These are phyloP conservation scores for Scedosporium aurantiacum DNA, from an alignment of 2,329 filamentous ascomycete genomes.

Conservation along the genomic window DNA sequence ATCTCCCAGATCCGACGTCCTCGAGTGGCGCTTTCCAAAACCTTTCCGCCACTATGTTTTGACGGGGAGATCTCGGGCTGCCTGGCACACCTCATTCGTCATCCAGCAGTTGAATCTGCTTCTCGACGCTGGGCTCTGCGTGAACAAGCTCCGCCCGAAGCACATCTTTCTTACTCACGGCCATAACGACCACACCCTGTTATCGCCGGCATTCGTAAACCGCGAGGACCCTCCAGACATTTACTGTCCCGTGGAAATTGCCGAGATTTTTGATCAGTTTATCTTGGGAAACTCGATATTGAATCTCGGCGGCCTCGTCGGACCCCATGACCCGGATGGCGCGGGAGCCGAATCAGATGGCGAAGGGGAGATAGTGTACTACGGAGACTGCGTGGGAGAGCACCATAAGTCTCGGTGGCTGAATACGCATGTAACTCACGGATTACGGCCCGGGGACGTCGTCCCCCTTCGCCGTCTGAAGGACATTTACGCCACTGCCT, in stretches of 20 bases:
- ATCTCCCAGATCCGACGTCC: conserved; percentile 29
- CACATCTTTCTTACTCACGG: conserved; percentile 40
- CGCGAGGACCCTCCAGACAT: conserved; percentile 34
- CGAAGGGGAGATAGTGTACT: conserved; percentile 10
- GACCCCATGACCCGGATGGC: conserved; percentile 2
- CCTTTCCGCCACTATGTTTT: conserved; percentile 30
- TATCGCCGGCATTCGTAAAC: conserved; percentile 31
- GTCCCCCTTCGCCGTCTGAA: conserved; percentile 24
- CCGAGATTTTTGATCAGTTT: conserved; percentile 26
- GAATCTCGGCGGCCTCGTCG: conserved; percentile 27
- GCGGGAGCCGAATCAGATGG: conserved; percentile 14
- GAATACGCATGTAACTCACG: conserved; percentile 28
- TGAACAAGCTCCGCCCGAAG: conserved; percentile 34
- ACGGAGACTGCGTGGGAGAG: conserved; percentile 8
- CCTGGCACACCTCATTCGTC: conserved; percentile 41
- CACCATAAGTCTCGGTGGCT: conserved; percentile 14
- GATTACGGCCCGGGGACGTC: conserved; percentile 22
- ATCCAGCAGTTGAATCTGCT: conserved; percentile 38
- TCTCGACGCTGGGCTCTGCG: conserved; percentile 34
- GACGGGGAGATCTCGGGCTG: conserved; percentile 35
- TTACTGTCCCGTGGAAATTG: conserved; percentile 31
- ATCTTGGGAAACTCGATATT: conserved; percentile 28
- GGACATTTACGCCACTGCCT: conserved; percentile 28
- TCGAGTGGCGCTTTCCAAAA: conserved; percentile 34
- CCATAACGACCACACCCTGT: conserved; percentile 34